phyloP scores from a whole-genome alignment of 257 asterid genomes.

The Salvia splendens region DNA sequence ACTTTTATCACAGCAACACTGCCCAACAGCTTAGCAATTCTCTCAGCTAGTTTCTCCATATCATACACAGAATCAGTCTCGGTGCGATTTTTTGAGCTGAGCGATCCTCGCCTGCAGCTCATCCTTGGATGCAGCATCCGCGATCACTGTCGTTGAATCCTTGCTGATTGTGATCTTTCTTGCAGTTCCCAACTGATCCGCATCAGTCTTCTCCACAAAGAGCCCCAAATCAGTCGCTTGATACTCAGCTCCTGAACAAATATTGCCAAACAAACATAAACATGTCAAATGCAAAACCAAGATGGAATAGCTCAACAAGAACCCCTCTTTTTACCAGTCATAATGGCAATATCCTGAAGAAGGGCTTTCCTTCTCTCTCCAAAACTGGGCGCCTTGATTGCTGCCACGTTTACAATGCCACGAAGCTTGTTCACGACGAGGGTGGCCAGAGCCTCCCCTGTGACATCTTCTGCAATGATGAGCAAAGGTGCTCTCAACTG shows the following conservation, averaged over 20 bases:
- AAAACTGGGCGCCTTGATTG: slow-evolving; percentile 95
- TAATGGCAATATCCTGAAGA: slow-evolving; percentile 94
- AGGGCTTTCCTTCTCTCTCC: slow-evolving; percentile 96
- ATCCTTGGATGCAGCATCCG: slow-evolving; percentile 97
- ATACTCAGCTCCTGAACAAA: slow-evolving; percentile 78
- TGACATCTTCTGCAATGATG: slow-evolving; percentile 33
- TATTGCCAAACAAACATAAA: background rate
- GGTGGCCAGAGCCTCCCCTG: slow-evolving; percentile 96
- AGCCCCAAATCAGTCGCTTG: slow-evolving; percentile 89
- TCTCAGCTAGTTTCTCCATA: slow-evolving; percentile 85
- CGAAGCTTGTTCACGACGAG: slow-evolving; percentile 95
- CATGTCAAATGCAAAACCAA: background rate
- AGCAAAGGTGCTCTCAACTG: slow-evolving; percentile 87
- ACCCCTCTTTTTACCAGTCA: slow-evolving; percentile 57
- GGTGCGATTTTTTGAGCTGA: slow-evolving; percentile 68
- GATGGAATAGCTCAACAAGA: background rate
- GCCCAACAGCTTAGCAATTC: slow-evolving; percentile 94
- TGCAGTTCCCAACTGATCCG: slow-evolving; percentile 85
- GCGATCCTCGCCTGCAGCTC: slow-evolving; percentile 89
- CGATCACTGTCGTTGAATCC: slow-evolving; percentile 84
- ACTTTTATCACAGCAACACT: slow-evolving; percentile 98
- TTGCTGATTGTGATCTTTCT: slow-evolving; percentile 77
- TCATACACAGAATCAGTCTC: slow-evolving; percentile 88
- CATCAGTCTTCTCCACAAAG: slow-evolving; percentile 70
- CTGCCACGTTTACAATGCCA: slow-evolving; percentile 90